A percentile compares a stretch with the other conserved stretches of the same genome.
phyloP scores from a whole-genome alignment of 2,329 filamentous ascomycete species.

The Fusarium aywerte region DNA sequence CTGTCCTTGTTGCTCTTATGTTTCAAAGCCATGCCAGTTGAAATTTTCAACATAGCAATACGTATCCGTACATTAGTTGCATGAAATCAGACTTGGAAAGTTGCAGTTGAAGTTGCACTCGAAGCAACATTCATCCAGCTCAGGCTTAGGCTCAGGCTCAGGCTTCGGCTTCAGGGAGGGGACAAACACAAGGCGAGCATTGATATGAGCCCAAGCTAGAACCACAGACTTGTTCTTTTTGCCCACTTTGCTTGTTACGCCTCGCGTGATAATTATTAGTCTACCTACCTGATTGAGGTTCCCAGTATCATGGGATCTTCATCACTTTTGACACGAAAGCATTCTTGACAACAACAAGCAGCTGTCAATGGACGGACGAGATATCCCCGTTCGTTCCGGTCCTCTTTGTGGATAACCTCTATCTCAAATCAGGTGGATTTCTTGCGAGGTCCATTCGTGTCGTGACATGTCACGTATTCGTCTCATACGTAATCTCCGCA shows the following conservation, averaged over 20 bases:
- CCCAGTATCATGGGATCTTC: slow-evolving; percentile 6
- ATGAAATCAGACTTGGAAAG: background rate
- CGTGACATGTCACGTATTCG: slow-evolving; percentile 22
- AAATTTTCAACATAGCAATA: background rate
- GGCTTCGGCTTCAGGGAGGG: slow-evolving; percentile 11
- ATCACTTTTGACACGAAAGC: slow-evolving; percentile 15
- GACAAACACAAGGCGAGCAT: slow-evolving; percentile 7
- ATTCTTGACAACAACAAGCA: slow-evolving; percentile 8
- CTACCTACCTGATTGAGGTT: background rate
- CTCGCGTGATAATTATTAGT: slow-evolving; percentile 21
- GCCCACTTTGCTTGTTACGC: slow-evolving; percentile 4
- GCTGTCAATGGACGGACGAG: slow-evolving; percentile 21
- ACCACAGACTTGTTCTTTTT: background rate
- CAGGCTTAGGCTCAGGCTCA: background rate
- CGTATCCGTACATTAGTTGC: background rate
- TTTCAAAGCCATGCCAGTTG: slow-evolving; percentile 43
- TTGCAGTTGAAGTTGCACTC: slow-evolving; percentile 1
- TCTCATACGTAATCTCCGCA: slow-evolving; percentile 31
- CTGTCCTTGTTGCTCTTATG: slow-evolving; percentile 35
- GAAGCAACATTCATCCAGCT: background rate
- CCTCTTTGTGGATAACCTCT: slow-evolving; percentile 20
- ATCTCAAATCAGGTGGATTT: slow-evolving; percentile 6
- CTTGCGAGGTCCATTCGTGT: background rate
- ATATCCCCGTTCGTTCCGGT: slow-evolving; percentile 22
- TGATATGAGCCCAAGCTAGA: background rate